Base-by-base conservation (phyloP, 768 basidiomycete genomes). In the Tulasnella sp. region DNA sequence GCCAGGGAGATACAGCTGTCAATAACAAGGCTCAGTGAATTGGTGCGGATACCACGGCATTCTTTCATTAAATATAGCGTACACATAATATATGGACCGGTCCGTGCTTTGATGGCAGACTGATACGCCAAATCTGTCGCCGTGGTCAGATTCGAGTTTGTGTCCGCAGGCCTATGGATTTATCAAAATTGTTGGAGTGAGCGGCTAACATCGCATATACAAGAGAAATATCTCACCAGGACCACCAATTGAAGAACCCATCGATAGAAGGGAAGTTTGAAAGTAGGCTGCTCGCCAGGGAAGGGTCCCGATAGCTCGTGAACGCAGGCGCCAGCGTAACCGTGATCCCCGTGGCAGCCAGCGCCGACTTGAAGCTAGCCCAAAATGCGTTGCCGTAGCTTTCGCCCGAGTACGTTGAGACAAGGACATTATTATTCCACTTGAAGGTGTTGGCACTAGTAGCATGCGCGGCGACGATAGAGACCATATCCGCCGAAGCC, bases 201-300 rank as follows among this genome's bases (percentile, higher is more conserved):
- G 17, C 19, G n/a, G n/a, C n/a, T n/a, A n/a, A n/a, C n/a, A n/a
- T n/a, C n/a, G n/a, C 68, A 72, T 19, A 65, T 65, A 62, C 69
- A 71, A 8, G 57, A 62, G 0, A 38, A 15, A 38, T 64, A 69
- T 44, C 66, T 43, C 34, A 69, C 67, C 69, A 71, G 4, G 69
- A 70, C 69, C 69, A 70, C 69, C 69, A 71, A 38, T 71, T 70
- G 63, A 71, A 70, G 52, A 71, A 71, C 21, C 69, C 70, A 57
- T 70, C 68, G 12, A 66, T 62, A 17, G 63, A 59, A 17, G 65
- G 51, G 56, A 68, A 70, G 17, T 29, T 62, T 12, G 62, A 64
- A n/a, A 69, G 54, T 15, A 70, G 49, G 44, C 53, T 19, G 24
- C 53, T 61, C 1, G 68, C 65, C 4, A 51, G 43, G 19, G 48